Percentiles rank a stretch among this genome's conserved stretches.
These are phyloP conservation scores for Ophiostoma ulmi DNA, from an alignment of 2,329 filamentous ascomycete species.

Conservation along the genomic window DNA sequence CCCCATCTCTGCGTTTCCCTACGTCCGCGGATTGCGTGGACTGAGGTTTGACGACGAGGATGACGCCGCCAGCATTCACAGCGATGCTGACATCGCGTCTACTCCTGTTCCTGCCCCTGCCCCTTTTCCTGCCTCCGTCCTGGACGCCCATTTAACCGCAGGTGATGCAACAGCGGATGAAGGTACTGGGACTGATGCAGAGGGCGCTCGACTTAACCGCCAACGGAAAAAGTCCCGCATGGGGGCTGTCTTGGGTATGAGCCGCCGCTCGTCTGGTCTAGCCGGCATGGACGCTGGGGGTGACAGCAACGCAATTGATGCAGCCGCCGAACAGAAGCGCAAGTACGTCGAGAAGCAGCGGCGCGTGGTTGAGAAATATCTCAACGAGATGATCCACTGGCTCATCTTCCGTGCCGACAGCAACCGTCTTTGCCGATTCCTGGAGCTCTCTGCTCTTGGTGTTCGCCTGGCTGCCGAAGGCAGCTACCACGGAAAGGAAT, in stretches of 20 bases:
- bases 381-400: slow-evolving; percentile 91
- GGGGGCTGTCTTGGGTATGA: slow-evolving; percentile 47
- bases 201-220: slow-evolving; percentile 37
- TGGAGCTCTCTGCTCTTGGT: slow-evolving; percentile 89
- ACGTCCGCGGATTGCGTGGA: slow-evolving; percentile 73
- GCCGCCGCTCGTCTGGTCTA: slow-evolving; percentile 49
- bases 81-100: slow-evolving; percentile 32
- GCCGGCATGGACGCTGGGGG: slow-evolving; percentile 43
- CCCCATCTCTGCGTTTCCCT: slow-evolving; percentile 82
- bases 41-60: slow-evolving; percentile 78
- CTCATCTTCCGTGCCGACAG: slow-evolving; percentile 95
- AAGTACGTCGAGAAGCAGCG: slow-evolving; percentile 78
- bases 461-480: slow-evolving; percentile 91
- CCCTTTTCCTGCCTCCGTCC: background rate
- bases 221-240: slow-evolving; percentile 49
- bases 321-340: slow-evolving; percentile 46
- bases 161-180: slow-evolving; percentile 53
- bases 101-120: background rate
- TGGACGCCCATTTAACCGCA: slow-evolving; percentile 35
- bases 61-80: slow-evolving; percentile 36
- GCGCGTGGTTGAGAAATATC: slow-evolving; percentile 78
- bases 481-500: slow-evolving; percentile 97
- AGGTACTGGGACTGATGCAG: slow-evolving; percentile 64
- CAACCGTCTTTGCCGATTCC: slow-evolving; percentile 90
- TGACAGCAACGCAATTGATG: slow-evolving; percentile 47